Evolutionary conservation across 805 yeast species (phyloP).

Genomic region (Torulaspora delbrueckii): DNA sequence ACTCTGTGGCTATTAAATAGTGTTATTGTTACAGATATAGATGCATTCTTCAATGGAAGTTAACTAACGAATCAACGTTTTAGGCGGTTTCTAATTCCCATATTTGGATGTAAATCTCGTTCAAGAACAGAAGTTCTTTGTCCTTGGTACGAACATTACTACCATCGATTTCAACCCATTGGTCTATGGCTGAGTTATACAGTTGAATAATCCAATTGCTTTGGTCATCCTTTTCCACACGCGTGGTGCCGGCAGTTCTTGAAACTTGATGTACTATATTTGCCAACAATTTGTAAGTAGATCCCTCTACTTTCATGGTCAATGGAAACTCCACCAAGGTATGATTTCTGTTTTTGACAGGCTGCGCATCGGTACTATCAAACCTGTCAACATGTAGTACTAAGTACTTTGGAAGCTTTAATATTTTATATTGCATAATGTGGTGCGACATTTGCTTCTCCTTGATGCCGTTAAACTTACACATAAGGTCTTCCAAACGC

Average conservation of each 20-base stretch:
- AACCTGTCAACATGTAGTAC: constrained; percentile 56
- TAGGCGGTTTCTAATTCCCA: constrained; percentile 44
- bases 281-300: constrained; percentile 42
- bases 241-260: constrained; percentile 9
- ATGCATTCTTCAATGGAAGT: constrained; percentile 3
- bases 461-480: constrained; percentile 35
- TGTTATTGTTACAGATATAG: neutral
- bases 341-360: constrained; percentile 46
- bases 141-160: constrained; percentile 44
- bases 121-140: constrained; percentile 54
- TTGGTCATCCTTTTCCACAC: constrained; percentile 31
- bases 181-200: constrained; percentile 36
- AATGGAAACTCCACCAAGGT: constrained; percentile 59
- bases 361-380: constrained; percentile 32
- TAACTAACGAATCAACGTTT: neutral
- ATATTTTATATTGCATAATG: constrained; percentile 38
- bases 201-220: constrained; percentile 49
- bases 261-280: constrained; percentile 43
- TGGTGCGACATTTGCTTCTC: constrained; percentile 36
- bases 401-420: constrained; percentile 48
- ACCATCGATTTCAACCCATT: constrained; percentile 61
- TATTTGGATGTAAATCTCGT: constrained; percentile 60
- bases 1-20: constrained; percentile 81
- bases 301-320: constrained; percentile 31
- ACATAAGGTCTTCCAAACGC: constrained; percentile 41